phyloP scores from a whole-genome alignment of 2,329 filamentous ascomycete genomes.

The Fusarium sp. region DNA sequence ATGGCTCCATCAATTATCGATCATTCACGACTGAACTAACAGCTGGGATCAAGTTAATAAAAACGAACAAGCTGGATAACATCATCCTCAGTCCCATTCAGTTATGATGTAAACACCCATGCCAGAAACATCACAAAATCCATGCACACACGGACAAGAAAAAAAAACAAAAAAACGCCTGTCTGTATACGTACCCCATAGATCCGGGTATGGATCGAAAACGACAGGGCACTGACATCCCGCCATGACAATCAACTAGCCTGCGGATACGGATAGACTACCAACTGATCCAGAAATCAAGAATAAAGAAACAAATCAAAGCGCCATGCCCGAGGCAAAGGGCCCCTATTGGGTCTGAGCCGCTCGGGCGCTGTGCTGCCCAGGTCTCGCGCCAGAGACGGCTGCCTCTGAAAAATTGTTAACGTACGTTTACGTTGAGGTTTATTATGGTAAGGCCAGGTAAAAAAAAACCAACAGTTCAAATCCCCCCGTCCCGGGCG shows the following conservation, averaged over 20 bases:
- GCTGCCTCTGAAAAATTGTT: background rate
- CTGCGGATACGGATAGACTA: conserved; percentile 1
- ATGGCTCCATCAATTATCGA: conserved; percentile 39
- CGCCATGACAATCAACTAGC: background rate
- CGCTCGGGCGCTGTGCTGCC: conserved; percentile 12
- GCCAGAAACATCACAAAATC: background rate
- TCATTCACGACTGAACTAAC: conserved; percentile 20
- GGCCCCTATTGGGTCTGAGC: conserved; percentile 38
- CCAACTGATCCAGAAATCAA: conserved; percentile 20
- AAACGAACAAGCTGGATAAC: background rate
- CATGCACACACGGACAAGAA: background rate
- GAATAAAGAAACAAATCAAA: conserved; percentile 37
- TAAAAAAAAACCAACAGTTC: too few relatives aligned
- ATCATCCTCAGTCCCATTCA: background rate
- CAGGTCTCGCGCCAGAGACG: background rate
- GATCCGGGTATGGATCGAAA: background rate
- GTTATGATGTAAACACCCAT: background rate
- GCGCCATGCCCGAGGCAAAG: conserved; percentile 35
- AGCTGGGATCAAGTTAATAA: conserved; percentile 18
- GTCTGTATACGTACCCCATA: background rate
- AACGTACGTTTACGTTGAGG: background rate
- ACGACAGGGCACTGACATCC: background rate
- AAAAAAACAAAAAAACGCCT: background rate
- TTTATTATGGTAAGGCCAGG: too few relatives aligned
- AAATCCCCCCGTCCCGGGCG: background rate